Evolutionary conservation across 2,329 filamentous ascomycete species (phyloP), one percentile per base, ranked within the genome.

Genomic region (Coniosporium tulheliwenetii): DNA sequence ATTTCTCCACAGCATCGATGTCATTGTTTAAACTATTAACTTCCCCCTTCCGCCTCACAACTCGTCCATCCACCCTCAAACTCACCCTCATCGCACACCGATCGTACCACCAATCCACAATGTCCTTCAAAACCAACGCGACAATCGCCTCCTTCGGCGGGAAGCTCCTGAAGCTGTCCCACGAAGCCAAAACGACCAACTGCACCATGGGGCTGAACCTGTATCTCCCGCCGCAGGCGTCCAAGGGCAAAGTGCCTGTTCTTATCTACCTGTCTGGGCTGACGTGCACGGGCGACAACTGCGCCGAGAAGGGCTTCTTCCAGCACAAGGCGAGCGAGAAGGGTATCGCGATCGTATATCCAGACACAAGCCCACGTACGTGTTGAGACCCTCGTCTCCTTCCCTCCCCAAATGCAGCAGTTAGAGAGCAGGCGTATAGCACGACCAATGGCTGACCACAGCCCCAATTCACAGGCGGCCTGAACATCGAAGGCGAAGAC

Each of bases 161-260:
- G 58, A 86, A 86, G 65, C 81, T 98, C 44, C 75, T 94, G 52
- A 96, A 98, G 71, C 83, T 98, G 46, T 77, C 80, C 52, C 91
- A 98, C 73, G 65, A 79, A 57, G 85, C 87, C 42, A 66, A 72
- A 49, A 72, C 76, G 45, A 93, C 85, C 43, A 77, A 75, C 52
- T 94, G 85, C 50, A 78, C 86, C 53, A 98, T 96, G 89, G 77
- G 75, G 58, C 75, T 96, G 56, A 93, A 93, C 66, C 72, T 98
- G 52, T 98, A 84, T 68, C 73, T 98, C 3, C 91, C 91, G 16
- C 77, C 84, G 2, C 70, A 79, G 52, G 76, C 83, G 42, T 63
- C 71, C 46, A 52, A 61, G 12, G 66, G 71, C 34, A 61, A 68
- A 42, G 77, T 85, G 2, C 91, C 91, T 16, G 75, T 96, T 29